Evolutionary conservation across 768 basidiomycete species (phyloP), one percentile per base, ranked within the genome.

Genomic region (Russula lepida): DNA sequence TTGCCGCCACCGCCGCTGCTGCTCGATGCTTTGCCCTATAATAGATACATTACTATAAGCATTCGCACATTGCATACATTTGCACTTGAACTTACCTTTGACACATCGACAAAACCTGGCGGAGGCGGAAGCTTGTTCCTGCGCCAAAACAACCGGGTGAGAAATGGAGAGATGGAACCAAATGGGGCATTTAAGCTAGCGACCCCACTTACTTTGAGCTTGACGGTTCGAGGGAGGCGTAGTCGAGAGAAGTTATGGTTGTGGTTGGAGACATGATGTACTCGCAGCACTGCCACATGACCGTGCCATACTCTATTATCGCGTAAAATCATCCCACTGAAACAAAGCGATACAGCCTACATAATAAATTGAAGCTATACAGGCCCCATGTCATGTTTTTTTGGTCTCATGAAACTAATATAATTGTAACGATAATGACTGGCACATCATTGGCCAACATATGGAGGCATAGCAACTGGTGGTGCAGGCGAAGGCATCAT

Each of bases 401-500:
- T 15, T 13, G 35, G 32, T 37, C 13, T 11, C 23, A 37, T 54
- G 17, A 47, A 54, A 35, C 43, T 50, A 55, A 56, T 25, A 37
- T 43, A 58, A 27, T 44, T 53, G 56, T 62, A 62, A 53, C 30
- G 27, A 44, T 51, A 58, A 35, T 15, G 7, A 25, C 44, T 25
- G 12, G 2, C 37, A 30, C 11, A 19, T 58, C 52, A 63, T 46
- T 65, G 62, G 2, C 64, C 49, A 41, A 65, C 51, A 47, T 58
- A 65, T 6, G 49, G 37, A 27, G 64, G 53, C 9, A 61, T 43
- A 7, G 54, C 49, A 25, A 49, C 33, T 21, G 30, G 50, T 12
- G 79, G 80, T 35, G 82, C 79, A 32, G 78, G 70, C 71, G 78
- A 28, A 23, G 39, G 74, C 52, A 68, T 68, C 69, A 74, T 68